These are phyloP conservation scores for Trichoderma pleuroti DNA, from an alignment of 2,329 filamentous ascomycete species.

Conservation along the genomic window DNA sequence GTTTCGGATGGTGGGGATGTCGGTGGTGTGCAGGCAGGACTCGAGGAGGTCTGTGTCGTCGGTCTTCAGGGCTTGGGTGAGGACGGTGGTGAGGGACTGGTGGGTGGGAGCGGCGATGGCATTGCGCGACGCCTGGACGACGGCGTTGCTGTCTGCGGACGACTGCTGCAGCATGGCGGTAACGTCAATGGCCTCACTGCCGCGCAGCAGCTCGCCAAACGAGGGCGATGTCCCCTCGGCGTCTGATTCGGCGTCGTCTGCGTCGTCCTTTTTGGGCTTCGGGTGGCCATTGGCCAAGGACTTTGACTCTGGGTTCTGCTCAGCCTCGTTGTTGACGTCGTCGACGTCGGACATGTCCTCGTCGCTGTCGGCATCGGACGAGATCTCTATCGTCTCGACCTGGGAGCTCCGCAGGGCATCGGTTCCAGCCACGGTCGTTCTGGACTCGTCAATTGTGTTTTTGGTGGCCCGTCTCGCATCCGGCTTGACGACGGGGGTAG, in stretches of 20 bases:
- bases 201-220: constrained; percentile 81
- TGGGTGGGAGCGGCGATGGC: constrained; percentile 62
- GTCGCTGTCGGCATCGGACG: constrained; percentile 51
- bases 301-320: constrained; percentile 19
- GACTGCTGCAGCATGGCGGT: constrained; percentile 51
- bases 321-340: constrained; percentile 28
- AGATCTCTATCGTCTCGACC: constrained; percentile 53
- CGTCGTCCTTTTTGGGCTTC: constrained; percentile 23
- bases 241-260: constrained; percentile 39
- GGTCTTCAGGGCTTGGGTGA: constrained; percentile 87
- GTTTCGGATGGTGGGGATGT: constrained; percentile 72
- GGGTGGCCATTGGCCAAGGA: constrained; percentile 28
- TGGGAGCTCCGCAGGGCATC: constrained; percentile 38
- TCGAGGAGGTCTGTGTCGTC: constrained; percentile 89
- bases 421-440: constrained; percentile 48
- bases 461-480: constrained; percentile 50
- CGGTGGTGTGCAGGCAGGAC: constrained; percentile 80
- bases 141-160: constrained; percentile 27
- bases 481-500: constrained; percentile 51
- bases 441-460: constrained; percentile 56
- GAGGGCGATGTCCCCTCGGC: constrained; percentile 58
- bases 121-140: constrained; percentile 42
- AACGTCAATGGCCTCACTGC: constrained; percentile 74
- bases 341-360: constrained; percentile 47
- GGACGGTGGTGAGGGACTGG: constrained; percentile 84